These are phyloP conservation scores for Ajuga chamaepitys DNA, from an alignment of 257 asterid species.

Conservation along the genomic window DNA sequence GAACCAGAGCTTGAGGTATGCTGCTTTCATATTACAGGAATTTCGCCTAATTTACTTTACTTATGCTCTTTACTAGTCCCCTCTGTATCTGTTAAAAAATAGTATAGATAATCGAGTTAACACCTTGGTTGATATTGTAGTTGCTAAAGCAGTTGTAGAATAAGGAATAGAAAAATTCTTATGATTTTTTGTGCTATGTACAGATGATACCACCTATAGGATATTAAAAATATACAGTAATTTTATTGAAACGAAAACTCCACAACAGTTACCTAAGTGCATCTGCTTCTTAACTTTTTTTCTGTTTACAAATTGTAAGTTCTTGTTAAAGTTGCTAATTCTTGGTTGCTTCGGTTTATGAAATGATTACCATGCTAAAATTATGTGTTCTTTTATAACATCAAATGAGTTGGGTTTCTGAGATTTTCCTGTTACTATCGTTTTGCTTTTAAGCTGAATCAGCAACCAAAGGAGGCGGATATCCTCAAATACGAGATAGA, in stretches of 20 bases:
- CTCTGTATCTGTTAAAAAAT: background rate
- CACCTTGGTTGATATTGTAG: background rate
- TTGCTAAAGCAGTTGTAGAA: background rate
- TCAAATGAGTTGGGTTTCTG: background rate
- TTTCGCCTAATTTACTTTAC: background rate
- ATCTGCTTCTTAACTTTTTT: background rate
- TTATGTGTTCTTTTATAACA: background rate
- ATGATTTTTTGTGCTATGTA: too few relatives aligned
- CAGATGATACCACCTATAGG: too few relatives aligned
- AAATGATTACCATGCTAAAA: background rate
- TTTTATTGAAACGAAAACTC: background rate
- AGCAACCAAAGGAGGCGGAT: constrained; percentile 39
- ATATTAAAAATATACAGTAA: too few relatives aligned
- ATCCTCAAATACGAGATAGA: constrained; percentile 49
- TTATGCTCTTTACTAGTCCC: background rate
- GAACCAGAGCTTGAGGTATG: constrained; percentile 45
- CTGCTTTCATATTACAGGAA: background rate
- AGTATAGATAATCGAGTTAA: background rate
- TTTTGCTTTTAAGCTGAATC: constrained; percentile 21
- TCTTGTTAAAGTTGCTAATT: background rate
- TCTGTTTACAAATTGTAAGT: background rate
- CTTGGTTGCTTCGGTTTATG: background rate
- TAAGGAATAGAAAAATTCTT: background rate
- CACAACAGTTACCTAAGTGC: background rate
- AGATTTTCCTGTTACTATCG: background rate